phyloP scores from a whole-genome alignment of 805 yeast species.

The Pichia manshurica region DNA sequence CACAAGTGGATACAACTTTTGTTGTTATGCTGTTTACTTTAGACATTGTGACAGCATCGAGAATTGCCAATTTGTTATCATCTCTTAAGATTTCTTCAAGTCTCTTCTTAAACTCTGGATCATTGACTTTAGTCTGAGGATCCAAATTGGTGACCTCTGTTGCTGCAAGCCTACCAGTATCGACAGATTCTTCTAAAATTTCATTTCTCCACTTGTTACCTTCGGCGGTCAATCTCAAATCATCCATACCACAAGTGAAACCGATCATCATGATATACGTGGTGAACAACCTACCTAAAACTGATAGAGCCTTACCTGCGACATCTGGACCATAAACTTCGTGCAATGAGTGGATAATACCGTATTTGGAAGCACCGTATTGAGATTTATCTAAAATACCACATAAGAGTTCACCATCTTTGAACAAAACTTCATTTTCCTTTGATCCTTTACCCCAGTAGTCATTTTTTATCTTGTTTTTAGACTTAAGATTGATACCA shows the following conservation, averaged over 20 bases:
- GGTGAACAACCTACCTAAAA: constrained; percentile 92
- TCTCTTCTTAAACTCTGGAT: constrained; percentile 77
- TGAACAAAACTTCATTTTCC: constrained; percentile 83
- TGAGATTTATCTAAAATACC: constrained; percentile 98
- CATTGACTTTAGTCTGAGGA: constrained; percentile 38
- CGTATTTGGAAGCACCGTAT: constrained; percentile 96
- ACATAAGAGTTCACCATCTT: constrained; percentile 77
- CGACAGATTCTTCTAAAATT: constrained; percentile 69
- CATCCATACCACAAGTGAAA: constrained; percentile 99
- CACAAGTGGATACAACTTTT: constrained; percentile 89
- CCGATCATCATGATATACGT: constrained; percentile 89
- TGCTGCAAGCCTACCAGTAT: constrained; percentile 88
- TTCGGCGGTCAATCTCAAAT: constrained; percentile 81
- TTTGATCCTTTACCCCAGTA: constrained; percentile 86
- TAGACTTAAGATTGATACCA: constrained; percentile 78
- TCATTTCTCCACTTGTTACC: constrained; percentile 89
- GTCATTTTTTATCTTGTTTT: constrained; percentile 86
- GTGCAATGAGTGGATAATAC: constrained; percentile 92
- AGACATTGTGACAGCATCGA: constrained; percentile 93
- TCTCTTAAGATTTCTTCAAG: constrained; percentile 94
- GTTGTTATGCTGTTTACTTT: constrained; percentile 90
- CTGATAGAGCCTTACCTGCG: constrained; percentile 86
- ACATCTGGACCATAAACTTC: constrained; percentile 89
- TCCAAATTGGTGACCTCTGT: constrained; percentile 87
- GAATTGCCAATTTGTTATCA: constrained; percentile 81